A percentile compares a stretch with the other conserved stretches of the same genome.
These are phyloP conservation scores for Cladophialophora carrionii DNA, from an alignment of 2,329 filamentous ascomycete genomes.

Conservation along the genomic window DNA sequence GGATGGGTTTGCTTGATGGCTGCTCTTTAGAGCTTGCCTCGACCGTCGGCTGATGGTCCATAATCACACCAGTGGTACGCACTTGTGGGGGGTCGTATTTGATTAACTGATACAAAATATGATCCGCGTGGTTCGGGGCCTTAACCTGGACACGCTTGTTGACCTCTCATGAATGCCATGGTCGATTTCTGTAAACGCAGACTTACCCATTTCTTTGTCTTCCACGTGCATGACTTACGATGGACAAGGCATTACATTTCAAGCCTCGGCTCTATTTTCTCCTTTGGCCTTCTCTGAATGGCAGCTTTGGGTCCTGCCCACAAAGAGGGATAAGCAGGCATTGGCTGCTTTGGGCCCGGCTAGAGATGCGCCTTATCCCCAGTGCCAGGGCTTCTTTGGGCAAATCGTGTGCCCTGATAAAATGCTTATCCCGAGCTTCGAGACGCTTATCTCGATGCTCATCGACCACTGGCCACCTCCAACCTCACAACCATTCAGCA, in stretches of 20 bases:
- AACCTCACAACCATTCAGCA: conserved; percentile 5
- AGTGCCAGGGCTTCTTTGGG: not conserved
- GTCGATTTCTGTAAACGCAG: not conserved
- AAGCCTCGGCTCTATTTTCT: not conserved
- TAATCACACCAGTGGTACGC: conserved; percentile 1
- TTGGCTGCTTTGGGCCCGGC: not conserved
- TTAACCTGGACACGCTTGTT: conserved; percentile 4
- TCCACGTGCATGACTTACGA: not conserved
- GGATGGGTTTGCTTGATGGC: conserved; percentile 7
- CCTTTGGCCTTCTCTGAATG: not conserved
- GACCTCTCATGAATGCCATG: not conserved
- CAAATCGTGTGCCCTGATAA: not conserved
- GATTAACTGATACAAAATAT: conserved; percentile 19
- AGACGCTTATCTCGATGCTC: conserved; percentile 8
- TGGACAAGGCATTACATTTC: too few species aligned
- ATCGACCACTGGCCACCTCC: conserved; percentile 1
- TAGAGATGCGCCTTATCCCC: not conserved
- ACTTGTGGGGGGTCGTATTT: conserved; percentile 14
- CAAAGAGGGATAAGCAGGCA: not conserved
- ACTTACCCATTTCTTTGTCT: not conserved
- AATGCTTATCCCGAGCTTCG: conserved; percentile 19
- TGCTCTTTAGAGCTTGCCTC: conserved; percentile 6
- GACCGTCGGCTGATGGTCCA: not conserved
- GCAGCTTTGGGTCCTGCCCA: not conserved
- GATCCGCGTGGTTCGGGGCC: conserved; percentile 9